These are phyloP conservation scores for Bjerkandera adusta DNA, from an alignment of 1,284 basidiomycete genomes.

Conservation along the genomic window DNA sequence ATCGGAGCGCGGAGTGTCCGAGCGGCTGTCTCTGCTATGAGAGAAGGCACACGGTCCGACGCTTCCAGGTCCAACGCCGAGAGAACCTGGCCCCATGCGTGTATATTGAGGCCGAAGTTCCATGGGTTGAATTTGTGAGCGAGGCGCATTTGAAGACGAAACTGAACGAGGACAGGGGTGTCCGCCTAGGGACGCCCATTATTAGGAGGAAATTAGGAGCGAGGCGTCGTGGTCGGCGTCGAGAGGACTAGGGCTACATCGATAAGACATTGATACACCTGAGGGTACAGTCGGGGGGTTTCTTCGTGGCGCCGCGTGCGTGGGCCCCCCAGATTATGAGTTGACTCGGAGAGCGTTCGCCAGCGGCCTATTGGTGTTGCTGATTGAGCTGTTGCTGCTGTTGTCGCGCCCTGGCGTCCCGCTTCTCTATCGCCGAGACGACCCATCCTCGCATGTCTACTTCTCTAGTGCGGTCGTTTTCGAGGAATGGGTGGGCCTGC, in stretches of 20 bases:
- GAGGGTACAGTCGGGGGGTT: not conserved
- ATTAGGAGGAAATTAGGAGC: not conserved
- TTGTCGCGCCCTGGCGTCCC: slow-evolving; percentile 21
- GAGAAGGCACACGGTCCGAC: too few relatives aligned
- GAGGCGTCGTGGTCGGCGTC: not conserved
- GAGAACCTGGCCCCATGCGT: too few relatives aligned
- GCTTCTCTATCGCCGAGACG: slow-evolving; percentile 49
- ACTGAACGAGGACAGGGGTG: not conserved
- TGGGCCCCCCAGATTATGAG: not conserved
- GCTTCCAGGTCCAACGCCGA: too few relatives aligned
- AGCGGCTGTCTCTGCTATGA: too few relatives aligned
- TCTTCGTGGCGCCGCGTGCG: not conserved
- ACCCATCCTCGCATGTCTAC: slow-evolving; percentile 90
- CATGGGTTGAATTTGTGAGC: not conserved
- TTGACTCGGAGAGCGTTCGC: not conserved
- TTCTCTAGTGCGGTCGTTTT: slow-evolving; percentile 48
- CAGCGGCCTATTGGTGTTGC: not conserved
- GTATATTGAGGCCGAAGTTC: too few relatives aligned
- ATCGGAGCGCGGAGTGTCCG: too few relatives aligned
- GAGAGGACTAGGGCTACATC: slow-evolving; percentile 6
- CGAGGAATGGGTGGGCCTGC: slow-evolving; percentile 71
- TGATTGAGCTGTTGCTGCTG: slow-evolving; percentile 19
- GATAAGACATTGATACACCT: slow-evolving; percentile 9
- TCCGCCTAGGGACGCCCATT: not conserved
- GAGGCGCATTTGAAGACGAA: not conserved